Evolutionary conservation across 371 early-diverging fungal genomes (phyloP), one percentile per base, ranked within the genome.

Genomic region (Mortierella sp.): DNA sequence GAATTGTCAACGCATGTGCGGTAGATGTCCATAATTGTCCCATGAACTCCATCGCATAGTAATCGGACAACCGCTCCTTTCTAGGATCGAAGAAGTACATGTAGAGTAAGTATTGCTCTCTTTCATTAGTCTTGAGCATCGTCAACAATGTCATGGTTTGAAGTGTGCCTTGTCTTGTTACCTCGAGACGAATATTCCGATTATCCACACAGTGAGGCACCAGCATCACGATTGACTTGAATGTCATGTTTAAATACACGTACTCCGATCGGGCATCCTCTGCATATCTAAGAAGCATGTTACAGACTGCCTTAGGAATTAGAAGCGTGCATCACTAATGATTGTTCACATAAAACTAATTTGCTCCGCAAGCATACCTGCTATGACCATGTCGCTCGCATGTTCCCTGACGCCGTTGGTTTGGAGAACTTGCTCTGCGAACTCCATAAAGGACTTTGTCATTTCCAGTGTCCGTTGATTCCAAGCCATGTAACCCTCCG

Each of bases 251-350:
- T 48, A 86, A 31, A 44, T 75, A 80, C 1, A 65, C 65, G 16
- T 75, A 80, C 28, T 86, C 87, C 9, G 77, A 75, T 21, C 76
- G 75, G 0, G 83, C 79, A 13, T 76, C 80, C 19, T 80, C 74
- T 16, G 79, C 80, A 45, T 74, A 86, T 9, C 70, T 71, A 63
- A 80, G 60, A 13, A 86, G 63, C 79, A 86, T 80, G 47, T 86
- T 86, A 47, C 83, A 80, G 11, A 80, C 87, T 86, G 65, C 6
- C 16, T n/a, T 6, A 3, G 8, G 31, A 26, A 63, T 76, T 34
- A 79, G 74, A 63, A 47, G 16, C 13, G 10, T 13, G 6, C 16
- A 24, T 24, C n/a, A 47, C 2, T 10, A 19, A 3, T 16, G 48
- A 50, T 19, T 8, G 19, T 19, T 21, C 31, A 50, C 13, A 8